Evolutionary conservation across 83 land plant species (phyloP).

Genomic region (Picea engelmannii): DNA sequence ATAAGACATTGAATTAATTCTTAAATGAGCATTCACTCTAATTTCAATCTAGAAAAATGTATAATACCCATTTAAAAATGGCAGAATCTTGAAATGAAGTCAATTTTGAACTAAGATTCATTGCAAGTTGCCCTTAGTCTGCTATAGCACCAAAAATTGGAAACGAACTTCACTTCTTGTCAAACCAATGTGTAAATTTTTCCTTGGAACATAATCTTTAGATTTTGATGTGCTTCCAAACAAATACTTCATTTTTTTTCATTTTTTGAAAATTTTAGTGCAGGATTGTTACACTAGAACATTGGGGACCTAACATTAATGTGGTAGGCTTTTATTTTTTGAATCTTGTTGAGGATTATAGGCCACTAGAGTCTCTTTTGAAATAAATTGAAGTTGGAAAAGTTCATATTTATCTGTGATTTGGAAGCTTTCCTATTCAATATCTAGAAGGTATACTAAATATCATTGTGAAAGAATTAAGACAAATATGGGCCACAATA

Average conservation of each 20-base stretch:
- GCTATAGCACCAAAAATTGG: background rate
- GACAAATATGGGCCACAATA: too few species aligned
- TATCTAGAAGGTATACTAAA: too few species aligned
- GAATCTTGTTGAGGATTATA: too few species aligned
- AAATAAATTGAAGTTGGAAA: too few species aligned
- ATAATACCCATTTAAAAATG: background rate
- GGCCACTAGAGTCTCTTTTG: too few species aligned
- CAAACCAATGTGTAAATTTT: background rate
- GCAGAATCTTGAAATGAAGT: background rate
- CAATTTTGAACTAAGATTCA: background rate
- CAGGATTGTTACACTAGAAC: too few species aligned
- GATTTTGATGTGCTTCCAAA: background rate
- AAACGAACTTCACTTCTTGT: background rate
- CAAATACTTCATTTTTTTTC: background rate
- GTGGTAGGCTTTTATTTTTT: too few species aligned
- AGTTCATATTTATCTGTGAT: too few species aligned
- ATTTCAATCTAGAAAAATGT: background rate
- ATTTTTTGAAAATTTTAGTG: too few species aligned
- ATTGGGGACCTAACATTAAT: too few species aligned
- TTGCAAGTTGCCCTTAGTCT: background rate
- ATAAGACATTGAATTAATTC: background rate
- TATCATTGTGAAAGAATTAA: too few species aligned
- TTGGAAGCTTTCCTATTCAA: too few species aligned
- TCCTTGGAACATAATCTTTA: background rate
- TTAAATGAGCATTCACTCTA: background rate